Percentiles rank a stretch among this genome's conserved stretches.
Conservation (phyloP, 768 basidiomycete species). For the Panellus pusillus region DNA sequence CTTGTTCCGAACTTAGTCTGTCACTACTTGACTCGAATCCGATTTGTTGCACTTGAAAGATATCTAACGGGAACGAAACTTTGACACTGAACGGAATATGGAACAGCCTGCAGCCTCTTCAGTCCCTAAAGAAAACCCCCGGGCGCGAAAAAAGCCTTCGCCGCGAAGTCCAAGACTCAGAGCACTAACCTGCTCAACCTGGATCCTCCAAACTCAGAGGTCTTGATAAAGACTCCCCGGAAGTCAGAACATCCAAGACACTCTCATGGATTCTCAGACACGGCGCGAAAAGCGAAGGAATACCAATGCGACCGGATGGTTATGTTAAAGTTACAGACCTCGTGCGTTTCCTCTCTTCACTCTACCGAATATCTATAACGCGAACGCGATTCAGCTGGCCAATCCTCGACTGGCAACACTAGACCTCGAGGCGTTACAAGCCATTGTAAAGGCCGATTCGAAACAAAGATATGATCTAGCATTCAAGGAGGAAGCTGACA, state of each 20-base stretch:
- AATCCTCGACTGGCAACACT: constrained; percentile 67
- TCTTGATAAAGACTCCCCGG: constrained; percentile 59
- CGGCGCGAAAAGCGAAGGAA: constrained; percentile 73
- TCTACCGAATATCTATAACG: no score
- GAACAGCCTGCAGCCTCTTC: no score
- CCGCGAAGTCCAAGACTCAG: neutral
- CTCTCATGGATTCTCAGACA: constrained; percentile 92
- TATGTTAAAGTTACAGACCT: constrained; percentile 81
- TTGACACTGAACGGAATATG: no score
- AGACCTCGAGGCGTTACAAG: constrained; percentile 52
- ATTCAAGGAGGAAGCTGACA: constrained; percentile 41
- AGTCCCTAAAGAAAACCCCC: neutral
- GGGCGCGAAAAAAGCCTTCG: neutral
- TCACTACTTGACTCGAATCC: no score
- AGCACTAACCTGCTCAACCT: neutral
- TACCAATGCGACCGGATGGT: constrained; percentile 81
- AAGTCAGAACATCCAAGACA: constrained; percentile 78
- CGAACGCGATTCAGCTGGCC: constrained; percentile 50
- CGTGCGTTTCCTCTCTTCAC: constrained; percentile 48
- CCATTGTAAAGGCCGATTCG: constrained; percentile 64
- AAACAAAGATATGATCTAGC: constrained; percentile 67
- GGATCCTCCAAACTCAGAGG: constrained; percentile 52
- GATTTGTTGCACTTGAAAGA: no score
- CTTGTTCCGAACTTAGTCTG: no score
- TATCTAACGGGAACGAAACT: no score